Percentiles rank a stretch among this genome's conserved stretches.
phyloP scores from a whole-genome alignment of 164 flowering plant genomes.

The Nymphaea thermarum region DNA sequence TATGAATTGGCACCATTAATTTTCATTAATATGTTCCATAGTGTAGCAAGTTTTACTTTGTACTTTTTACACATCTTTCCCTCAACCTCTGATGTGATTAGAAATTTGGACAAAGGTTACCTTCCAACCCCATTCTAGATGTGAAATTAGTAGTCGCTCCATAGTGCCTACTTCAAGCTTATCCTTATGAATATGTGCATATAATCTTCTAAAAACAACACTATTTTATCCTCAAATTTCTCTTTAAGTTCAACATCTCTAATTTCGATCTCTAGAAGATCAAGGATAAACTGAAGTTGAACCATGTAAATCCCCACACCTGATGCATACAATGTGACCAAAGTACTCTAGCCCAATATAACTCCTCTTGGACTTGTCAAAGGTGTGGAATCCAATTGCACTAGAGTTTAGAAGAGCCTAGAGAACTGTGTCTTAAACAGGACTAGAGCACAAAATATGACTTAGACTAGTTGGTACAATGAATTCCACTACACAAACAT shows the following conservation, averaged over 20 bases:
- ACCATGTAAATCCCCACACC: conserved; percentile 48
- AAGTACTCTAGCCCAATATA: too few species aligned
- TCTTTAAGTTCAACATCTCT: conserved; percentile 23
- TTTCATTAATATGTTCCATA: conserved; percentile 30
- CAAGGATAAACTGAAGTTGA: conserved; percentile 33
- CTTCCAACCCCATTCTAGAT: conserved; percentile 36
- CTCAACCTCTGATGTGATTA: conserved; percentile 53
- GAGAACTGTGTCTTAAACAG: too few species aligned
- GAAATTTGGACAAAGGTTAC: conserved; percentile 51
- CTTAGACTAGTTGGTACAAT: too few species aligned
- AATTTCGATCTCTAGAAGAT: conserved; percentile 35
- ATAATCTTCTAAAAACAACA: conserved; percentile 56
- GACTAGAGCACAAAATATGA: too few species aligned
- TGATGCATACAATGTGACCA: conserved; percentile 50
- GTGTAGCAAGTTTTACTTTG: conserved; percentile 34
- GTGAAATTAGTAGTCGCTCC: conserved; percentile 41
- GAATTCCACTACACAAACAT: too few species aligned
- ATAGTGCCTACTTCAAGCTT: conserved; percentile 44
- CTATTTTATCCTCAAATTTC: conserved; percentile 24
- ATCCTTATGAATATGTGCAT: conserved; percentile 62
- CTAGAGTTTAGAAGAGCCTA: too few species aligned
- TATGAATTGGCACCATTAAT: conserved; percentile 31
- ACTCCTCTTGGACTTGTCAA: too few species aligned
- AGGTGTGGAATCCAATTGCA: too few species aligned
- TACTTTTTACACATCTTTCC: conserved; percentile 47